Conservation (phyloP, 1,284 basidiomycete genomes). For the Ceratobasidium sp. region DNA sequence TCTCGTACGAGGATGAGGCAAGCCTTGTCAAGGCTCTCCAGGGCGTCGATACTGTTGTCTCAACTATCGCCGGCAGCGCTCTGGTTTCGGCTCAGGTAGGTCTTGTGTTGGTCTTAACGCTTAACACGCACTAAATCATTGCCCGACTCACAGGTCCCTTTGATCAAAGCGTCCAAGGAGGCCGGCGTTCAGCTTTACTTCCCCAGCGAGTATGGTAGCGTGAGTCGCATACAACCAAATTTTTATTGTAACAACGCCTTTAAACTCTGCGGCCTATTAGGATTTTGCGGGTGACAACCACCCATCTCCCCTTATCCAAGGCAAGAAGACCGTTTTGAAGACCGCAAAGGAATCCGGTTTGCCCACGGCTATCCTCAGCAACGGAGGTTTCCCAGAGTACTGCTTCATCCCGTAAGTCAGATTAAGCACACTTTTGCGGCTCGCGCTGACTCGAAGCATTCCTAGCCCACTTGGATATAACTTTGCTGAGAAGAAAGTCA, state of each 20-base stretch:
- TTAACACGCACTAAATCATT: not conserved
- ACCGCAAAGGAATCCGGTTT: conserved; percentile 32
- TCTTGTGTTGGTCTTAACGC: too few species aligned
- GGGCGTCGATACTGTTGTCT: conserved; percentile 35
- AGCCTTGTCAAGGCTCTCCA: conserved; percentile 34
- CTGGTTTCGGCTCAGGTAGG: conserved; percentile 24
- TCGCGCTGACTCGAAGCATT: not conserved
- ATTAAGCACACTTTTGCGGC: not conserved
- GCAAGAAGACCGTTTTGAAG: conserved; percentile 28
- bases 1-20: conserved; percentile 29
- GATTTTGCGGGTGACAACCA: conserved; percentile 13
- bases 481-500: conserved; percentile 37
- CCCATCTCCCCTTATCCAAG: conserved; percentile 30
- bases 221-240: not conserved
- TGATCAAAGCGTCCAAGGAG: conserved; percentile 34
- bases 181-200: conserved; percentile 35
- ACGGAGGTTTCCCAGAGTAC: conserved; percentile 39
- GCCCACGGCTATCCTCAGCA: conserved; percentile 4
- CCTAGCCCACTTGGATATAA: conserved; percentile 22
- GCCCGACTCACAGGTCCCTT: not conserved
- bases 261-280: not conserved
- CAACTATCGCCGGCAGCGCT: conserved; percentile 1
- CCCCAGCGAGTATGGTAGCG: conserved; percentile 39
- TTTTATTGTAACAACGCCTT: not conserved
- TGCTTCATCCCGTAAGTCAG: conserved; percentile 37